Percentiles rank a stretch among this genome's conserved stretches.
phyloP scores from a whole-genome alignment of 768 basidiomycete species.

The Tricholoma flavovirens region DNA sequence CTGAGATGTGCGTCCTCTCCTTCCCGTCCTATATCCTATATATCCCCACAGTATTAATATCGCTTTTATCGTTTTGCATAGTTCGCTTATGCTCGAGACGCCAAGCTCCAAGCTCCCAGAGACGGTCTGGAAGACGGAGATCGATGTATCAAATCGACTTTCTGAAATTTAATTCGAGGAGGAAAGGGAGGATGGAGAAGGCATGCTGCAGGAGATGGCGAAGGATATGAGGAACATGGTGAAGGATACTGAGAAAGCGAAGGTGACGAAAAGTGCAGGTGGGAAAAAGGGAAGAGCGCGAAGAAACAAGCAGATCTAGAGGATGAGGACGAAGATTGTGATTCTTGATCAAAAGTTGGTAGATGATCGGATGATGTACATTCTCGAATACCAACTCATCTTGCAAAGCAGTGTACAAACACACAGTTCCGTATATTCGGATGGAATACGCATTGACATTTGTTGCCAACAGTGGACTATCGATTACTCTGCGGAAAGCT shows the following conservation, averaged over 20 bases:
- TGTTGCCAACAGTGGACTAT: too few relatives aligned
- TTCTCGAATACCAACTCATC: too few relatives aligned
- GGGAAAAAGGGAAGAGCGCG: constrained; percentile 13
- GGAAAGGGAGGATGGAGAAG: background rate
- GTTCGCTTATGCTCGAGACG: constrained; percentile 81
- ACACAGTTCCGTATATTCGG: too few relatives aligned
- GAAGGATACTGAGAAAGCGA: constrained; percentile 5
- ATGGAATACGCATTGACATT: too few relatives aligned
- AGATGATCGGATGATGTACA: too few relatives aligned
- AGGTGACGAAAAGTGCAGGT: constrained; percentile 1
- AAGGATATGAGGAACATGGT: constrained; percentile 13
- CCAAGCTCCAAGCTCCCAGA: constrained; percentile 57
- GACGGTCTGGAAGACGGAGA: constrained; percentile 71
- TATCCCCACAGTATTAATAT: background rate
- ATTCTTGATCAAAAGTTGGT: background rate
- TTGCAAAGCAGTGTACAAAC: too few relatives aligned
- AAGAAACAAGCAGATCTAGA: constrained; percentile 15
- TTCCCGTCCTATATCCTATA: background rate
- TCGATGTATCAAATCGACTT: constrained; percentile 50
- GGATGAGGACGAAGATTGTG: constrained; percentile 15
- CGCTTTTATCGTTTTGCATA: constrained; percentile 25
- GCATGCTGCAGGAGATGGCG: constrained; percentile 10
- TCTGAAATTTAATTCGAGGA: constrained; percentile 16
- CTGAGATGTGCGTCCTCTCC: constrained; percentile 58
- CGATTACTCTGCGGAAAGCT: too few relatives aligned